A percentile compares a stretch with the other conserved stretches of the same genome.
phyloP scores from a whole-genome alignment of 495 filamentous ascomycete species.

The Aspergillus conjunctus region DNA sequence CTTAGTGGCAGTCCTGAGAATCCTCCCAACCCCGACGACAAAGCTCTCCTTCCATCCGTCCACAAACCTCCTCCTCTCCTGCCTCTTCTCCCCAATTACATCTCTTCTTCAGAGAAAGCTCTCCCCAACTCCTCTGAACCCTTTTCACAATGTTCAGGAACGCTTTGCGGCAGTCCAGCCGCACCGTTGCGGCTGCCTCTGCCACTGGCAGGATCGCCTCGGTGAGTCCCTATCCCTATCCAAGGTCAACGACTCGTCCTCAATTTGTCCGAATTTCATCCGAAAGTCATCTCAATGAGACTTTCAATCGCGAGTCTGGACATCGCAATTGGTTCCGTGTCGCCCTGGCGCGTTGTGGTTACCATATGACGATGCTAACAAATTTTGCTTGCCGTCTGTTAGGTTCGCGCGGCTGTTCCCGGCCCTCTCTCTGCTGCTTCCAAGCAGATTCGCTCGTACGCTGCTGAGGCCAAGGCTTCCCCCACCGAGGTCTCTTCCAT shows the following conservation, averaged over 20 bases:
- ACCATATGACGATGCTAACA: conserved; percentile 40
- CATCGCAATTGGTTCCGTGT: conserved; percentile 29
- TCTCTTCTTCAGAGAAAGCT: conserved; percentile 53
- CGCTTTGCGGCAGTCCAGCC: conserved; percentile 93
- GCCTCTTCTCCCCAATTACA: conserved; percentile 52
- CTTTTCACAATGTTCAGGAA: conserved; percentile 87
- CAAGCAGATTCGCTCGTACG: conserved; percentile 85
- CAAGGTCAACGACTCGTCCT: conserved; percentile 26
- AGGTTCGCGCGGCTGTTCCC: conserved; percentile 87
- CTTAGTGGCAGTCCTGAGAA: conserved; percentile 52
- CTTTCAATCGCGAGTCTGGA: conserved; percentile 33
- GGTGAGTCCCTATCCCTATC: conserved; percentile 70
- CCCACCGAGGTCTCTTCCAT: conserved; percentile 99
- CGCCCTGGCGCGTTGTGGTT: conserved; percentile 36
- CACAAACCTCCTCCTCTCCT: conserved; percentile 52
- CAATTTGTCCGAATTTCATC: conserved; percentile 37
- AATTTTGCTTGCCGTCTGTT: conserved; percentile 47
- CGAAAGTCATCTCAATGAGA: conserved; percentile 45
- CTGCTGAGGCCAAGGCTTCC: conserved; percentile 88
- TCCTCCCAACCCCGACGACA: conserved; percentile 54
- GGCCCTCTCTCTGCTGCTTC: conserved; percentile 68
- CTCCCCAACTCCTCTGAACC: conserved; percentile 54
- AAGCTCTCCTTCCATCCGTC: conserved; percentile 58
- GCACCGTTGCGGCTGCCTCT: conserved; percentile 90
- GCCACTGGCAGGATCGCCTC: conserved; percentile 83